These are phyloP conservation scores for Penicillium sp. DNA, from an alignment of 2,329 filamentous ascomycete species.

Conservation along the genomic window DNA sequence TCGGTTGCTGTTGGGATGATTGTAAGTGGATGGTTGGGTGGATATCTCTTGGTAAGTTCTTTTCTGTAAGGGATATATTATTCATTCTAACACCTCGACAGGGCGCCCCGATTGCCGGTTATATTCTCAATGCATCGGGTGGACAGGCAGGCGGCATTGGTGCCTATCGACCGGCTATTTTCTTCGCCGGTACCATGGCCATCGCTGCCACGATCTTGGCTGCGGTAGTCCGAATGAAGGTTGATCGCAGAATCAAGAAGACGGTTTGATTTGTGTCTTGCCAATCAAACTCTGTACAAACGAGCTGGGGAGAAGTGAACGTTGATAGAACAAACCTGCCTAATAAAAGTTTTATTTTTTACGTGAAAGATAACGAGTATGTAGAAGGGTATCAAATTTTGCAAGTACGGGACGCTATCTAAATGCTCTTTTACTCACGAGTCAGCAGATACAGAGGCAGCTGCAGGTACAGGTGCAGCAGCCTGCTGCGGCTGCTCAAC, in stretches of 20 bases:
- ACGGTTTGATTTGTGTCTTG: slow-evolving; percentile 5
- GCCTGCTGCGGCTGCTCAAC: neutral
- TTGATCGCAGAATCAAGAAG: slow-evolving; percentile 19
- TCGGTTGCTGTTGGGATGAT: slow-evolving; percentile 62
- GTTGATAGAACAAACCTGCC: too few species aligned
- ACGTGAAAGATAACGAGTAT: too few species aligned
- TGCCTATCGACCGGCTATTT: slow-evolving; percentile 61
- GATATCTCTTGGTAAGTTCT: slow-evolving; percentile 57
- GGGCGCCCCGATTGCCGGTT: slow-evolving; percentile 61
- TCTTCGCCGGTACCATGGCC: slow-evolving; percentile 58
- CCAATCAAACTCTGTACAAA: neutral
- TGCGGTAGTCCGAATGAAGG: slow-evolving; percentile 16
- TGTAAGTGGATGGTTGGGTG: slow-evolving; percentile 59
- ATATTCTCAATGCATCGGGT: slow-evolving; percentile 56
- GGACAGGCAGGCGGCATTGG: slow-evolving; percentile 50
- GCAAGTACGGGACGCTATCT: neutral
- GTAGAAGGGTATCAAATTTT: neutral
- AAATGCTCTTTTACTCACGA: neutral
- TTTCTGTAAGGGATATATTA: neutral
- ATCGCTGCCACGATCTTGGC: slow-evolving; percentile 41
- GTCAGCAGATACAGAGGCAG: neutral
- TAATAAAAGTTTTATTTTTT: too few species aligned
- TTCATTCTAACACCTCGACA: slow-evolving; percentile 15
- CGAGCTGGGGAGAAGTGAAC: too few species aligned
- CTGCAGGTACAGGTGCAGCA: neutral